Base-by-base conservation (phyloP, 495 filamentous ascomycete species). In the Aspergillus affinis region DNA sequence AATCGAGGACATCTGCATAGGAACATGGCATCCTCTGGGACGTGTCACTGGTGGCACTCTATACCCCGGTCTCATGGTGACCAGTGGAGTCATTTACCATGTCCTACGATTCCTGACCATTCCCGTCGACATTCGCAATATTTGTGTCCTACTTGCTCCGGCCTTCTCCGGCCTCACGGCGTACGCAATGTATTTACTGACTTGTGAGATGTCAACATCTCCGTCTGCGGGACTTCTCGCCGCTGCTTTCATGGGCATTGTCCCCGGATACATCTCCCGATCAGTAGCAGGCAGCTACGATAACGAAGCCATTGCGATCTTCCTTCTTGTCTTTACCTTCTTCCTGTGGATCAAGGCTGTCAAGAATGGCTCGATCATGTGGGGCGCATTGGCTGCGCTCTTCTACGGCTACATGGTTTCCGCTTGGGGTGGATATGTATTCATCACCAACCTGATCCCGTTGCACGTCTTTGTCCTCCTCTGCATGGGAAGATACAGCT, bases 391-490 rank as follows among this genome's bases (percentile, higher is more conserved):
- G 61, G 93, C 93, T 61, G 95, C 95, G 41, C 78, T 99, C 59
- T 99, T 96, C 78, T 99, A 99, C 74, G 95, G 95, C 59, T 99
- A 99, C 83, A 99, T 99, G 95, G 95, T 99, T 45, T 92, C 93
- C 55, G 94, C 95, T 36, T 99, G 95, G 95, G 95, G 95, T 80
- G 95, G 95, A 71, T 99, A 99, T 74, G 95, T 97, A 62, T 99
- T 99, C 83, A 99, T 99, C 69, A 99, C 95, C 61, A 98, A 97
- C 69, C 79, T 99, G 73, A 88, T 99, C 47, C 95, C 95, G 44
- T 86, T 99, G 51, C 95, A 99, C 73, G 87, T 91, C 17, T 96
- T 99, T 69, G 93, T 98, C 29, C 83, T 99, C 59, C 86, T 98
- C 63, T 91, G 87, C 77, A 99, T 99, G 95, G 95, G 95, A 48